Evolutionary conservation across 129 eudicot species (phyloP), one percentile per base, ranked within the genome.

Genomic region (Dittrichia graveolens): DNA sequence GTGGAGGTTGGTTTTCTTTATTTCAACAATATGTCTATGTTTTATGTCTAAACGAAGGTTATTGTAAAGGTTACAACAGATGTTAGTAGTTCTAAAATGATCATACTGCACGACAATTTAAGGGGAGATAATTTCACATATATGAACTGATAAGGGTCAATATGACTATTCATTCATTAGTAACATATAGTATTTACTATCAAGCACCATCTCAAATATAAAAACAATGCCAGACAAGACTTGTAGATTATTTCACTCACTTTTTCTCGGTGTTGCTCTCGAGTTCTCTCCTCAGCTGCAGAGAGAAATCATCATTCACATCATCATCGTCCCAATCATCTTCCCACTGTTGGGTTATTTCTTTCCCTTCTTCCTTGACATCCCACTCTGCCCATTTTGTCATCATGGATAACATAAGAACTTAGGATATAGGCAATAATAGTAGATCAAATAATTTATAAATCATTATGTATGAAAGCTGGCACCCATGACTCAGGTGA

Each of bases 241-340:
- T 67, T 47, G 49, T 41, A 44, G 58, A 78, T 38, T 78, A 78
- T 38, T 78, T 68, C 24, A 46, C 82, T 83, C 79, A 87, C 65
- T 85, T 89, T 83, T 87, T 83, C 72, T 84, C 85, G 14, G 83
- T 24, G 72, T 81, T 83, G 83, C 75, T 75, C 77, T 87, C 88
- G 7, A 92, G 82, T 73, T 89, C 96, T 85, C 85, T 80, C 79
- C 85, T 87, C 38, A 92, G 85, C 80, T 92, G 96, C 53, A 87
- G 64, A 3, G 98, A 92, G 83, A 92, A 92, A 66, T 92, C 95
- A 63, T 89, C 95, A 46, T 82, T 92, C 67, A 92, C 95, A 79
- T 92, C 96, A 71, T 89, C 98, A 62, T 92, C 96, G 76, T 92
- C 98, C 98, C 98, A 92, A 65, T 89, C 98, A 35, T 92, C 98